These are phyloP conservation scores for Apocynum venetum DNA, from an alignment of 257 asterid species.

Conservation along the genomic window DNA sequence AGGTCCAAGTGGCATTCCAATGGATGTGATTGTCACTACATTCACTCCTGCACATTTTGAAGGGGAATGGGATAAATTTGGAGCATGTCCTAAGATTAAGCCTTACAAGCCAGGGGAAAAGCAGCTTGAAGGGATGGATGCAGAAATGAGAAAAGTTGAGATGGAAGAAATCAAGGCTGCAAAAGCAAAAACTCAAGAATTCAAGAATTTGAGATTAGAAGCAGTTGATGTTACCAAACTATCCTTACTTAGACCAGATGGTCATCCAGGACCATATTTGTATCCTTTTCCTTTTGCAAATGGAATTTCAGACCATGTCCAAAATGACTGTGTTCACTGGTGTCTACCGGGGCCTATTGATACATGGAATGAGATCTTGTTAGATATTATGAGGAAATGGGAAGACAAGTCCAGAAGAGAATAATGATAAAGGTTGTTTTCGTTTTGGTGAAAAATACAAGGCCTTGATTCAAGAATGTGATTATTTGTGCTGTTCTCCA, in stretches of 20 bases:
- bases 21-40: constrained; percentile 47
- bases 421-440: not conserved
- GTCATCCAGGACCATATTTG: constrained; percentile 88
- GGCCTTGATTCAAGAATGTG: not conserved
- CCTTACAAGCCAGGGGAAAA: constrained; percentile 46
- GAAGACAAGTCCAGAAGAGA: constrained; percentile 6
- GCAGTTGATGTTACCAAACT: constrained; percentile 58
- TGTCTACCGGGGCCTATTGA: constrained; percentile 90
- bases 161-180: constrained; percentile 38
- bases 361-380: constrained; percentile 70
- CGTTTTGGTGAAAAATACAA: not conserved
- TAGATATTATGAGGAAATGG: constrained; percentile 45
- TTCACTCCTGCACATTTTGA: constrained; percentile 79
- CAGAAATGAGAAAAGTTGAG: constrained; percentile 58
- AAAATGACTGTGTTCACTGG: constrained; percentile 89
- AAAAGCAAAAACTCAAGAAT: constrained; percentile 16
- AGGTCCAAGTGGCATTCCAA: constrained; percentile 1
- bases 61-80: constrained; percentile 81
- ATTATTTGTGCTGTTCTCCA: not conserved
- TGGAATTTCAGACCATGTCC: constrained; percentile 52
- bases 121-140: constrained; percentile 50
- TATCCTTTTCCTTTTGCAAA: constrained; percentile 61
- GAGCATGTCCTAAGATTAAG: constrained; percentile 57
- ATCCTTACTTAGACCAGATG: constrained; percentile 70
- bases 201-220: constrained; percentile 36